Conservation (phyloP, 1,284 basidiomycete species). For the Cutaneotrichosporon sp. region DNA sequence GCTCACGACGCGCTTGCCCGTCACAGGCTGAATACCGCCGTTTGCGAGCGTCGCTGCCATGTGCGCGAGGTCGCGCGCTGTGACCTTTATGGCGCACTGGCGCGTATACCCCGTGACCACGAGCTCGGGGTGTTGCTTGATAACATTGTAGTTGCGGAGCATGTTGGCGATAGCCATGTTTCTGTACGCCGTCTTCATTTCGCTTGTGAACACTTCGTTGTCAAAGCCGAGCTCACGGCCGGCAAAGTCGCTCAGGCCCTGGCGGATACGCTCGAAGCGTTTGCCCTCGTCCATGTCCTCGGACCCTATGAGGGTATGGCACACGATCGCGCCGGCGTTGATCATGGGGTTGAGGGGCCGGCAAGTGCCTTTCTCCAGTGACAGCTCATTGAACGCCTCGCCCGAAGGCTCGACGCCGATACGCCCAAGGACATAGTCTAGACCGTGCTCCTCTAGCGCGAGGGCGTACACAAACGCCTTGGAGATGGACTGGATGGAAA, state of each 20-base stretch:
- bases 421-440: constrained; percentile 3
- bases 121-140: constrained; percentile 8
- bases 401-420: constrained; percentile 18
- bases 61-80: constrained; percentile 16
- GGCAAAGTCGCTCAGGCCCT: constrained; percentile 10
- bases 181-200: constrained; percentile 13
- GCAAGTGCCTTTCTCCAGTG: constrained; percentile 11
- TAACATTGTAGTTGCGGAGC: constrained; percentile 15
- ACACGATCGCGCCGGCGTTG: constrained; percentile 19
- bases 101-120: constrained; percentile 13
- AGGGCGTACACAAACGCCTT: constrained; percentile 22
- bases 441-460: constrained; percentile 13
- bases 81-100: constrained; percentile 16
- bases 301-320: constrained; percentile 11
- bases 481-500: constrained; percentile 18
- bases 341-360: constrained; percentile 19
- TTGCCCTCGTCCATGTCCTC: background rate
- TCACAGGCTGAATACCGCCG: constrained; percentile 20
- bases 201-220: constrained; percentile 11
- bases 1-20: constrained; percentile 10
- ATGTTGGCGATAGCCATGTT: constrained; percentile 18
- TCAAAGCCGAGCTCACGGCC: constrained; percentile 14
- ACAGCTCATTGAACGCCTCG: constrained; percentile 19
- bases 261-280: constrained; percentile 13
- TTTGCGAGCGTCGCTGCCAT: constrained; percentile 18